Evolutionary conservation across 768 basidiomycete genomes (phyloP).

Genomic region (Hygrocybe punicea): DNA sequence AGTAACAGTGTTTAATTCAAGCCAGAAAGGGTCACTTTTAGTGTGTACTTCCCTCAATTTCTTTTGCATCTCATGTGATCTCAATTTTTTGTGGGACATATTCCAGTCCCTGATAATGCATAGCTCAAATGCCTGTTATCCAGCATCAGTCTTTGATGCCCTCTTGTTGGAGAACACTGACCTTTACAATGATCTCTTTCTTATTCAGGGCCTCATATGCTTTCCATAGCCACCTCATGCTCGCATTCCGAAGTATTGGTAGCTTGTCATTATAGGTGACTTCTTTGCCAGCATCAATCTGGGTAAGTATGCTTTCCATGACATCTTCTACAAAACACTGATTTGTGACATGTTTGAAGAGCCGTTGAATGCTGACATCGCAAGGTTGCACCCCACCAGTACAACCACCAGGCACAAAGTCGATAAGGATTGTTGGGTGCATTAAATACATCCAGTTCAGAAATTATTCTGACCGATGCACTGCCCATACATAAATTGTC

Average conservation of each 20-base stretch:
- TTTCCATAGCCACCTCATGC: too few species aligned
- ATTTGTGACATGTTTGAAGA: constrained; percentile 12
- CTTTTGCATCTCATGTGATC: not conserved
- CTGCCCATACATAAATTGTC: constrained; percentile 34
- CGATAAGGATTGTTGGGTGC: constrained; percentile 28
- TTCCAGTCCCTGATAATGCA: not conserved
- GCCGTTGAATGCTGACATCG: too few species aligned
- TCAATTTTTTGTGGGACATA: not conserved
- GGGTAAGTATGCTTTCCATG: not conserved
- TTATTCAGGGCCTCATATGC: too few species aligned
- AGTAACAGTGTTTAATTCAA: not conserved
- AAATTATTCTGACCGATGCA: constrained; percentile 40
- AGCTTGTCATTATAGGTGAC: not conserved
- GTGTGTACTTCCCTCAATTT: not conserved
- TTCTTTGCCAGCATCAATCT: not conserved
- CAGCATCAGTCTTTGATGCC: too few species aligned
- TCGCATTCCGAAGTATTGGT: not conserved
- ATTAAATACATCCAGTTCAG: constrained; percentile 28
- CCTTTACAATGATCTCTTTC: too few species aligned
- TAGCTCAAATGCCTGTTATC: too few species aligned
- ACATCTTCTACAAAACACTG: constrained; percentile 14
- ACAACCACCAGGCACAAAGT: constrained; percentile 34
- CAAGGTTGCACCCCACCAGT: constrained; percentile 17
- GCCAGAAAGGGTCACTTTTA: not conserved
- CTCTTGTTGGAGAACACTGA: too few species aligned